phyloP scores from a whole-genome alignment of 768 basidiomycete species.

The Stropharia rugosoannulata region DNA sequence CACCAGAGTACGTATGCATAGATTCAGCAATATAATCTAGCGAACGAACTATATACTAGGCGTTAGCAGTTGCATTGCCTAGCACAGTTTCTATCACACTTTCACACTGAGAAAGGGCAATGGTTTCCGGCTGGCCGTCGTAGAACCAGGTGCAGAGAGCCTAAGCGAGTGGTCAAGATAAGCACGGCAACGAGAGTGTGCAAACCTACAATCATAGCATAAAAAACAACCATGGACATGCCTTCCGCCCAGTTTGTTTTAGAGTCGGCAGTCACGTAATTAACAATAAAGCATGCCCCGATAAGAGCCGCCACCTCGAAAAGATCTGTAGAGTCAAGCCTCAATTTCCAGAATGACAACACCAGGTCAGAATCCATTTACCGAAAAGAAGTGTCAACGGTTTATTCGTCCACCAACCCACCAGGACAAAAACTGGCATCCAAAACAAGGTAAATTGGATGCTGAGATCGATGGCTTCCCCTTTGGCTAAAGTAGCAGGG shows the following conservation, averaged over 20 bases:
- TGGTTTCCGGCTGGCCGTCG: conserved; percentile 50
- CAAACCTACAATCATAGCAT: conserved; percentile 56
- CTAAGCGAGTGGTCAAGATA: conserved; percentile 26
- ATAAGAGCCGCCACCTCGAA: conserved; percentile 67
- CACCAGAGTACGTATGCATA: too few relatives aligned
- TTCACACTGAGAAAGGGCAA: conserved; percentile 39
- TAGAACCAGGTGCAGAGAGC: conserved; percentile 71
- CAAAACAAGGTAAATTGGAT: conserved; percentile 80
- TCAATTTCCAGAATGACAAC: not conserved
- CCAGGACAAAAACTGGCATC: conserved; percentile 70
- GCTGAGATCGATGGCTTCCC: conserved; percentile 70
- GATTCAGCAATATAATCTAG: too few relatives aligned
- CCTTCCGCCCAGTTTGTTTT: conserved; percentile 85
- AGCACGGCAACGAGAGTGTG: not conserved
- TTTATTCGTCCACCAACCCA: conserved; percentile 65
- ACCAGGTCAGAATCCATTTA: conserved; percentile 23
- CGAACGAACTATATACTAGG: not conserved
- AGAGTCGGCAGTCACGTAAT: conserved; percentile 75
- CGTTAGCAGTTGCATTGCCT: not conserved
- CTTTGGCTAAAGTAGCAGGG: conserved; percentile 62
- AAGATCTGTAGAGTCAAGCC: conserved; percentile 41
- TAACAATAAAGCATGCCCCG: conserved; percentile 72
- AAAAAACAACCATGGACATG: conserved; percentile 63
- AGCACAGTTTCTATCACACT: conserved; percentile 36
- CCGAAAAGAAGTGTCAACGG: conserved; percentile 71